Percentiles rank a stretch among this genome's conserved stretches.
These are phyloP conservation scores for Fistulina hepatica DNA, from an alignment of 1,284 basidiomycete species.

Conservation along the genomic window DNA sequence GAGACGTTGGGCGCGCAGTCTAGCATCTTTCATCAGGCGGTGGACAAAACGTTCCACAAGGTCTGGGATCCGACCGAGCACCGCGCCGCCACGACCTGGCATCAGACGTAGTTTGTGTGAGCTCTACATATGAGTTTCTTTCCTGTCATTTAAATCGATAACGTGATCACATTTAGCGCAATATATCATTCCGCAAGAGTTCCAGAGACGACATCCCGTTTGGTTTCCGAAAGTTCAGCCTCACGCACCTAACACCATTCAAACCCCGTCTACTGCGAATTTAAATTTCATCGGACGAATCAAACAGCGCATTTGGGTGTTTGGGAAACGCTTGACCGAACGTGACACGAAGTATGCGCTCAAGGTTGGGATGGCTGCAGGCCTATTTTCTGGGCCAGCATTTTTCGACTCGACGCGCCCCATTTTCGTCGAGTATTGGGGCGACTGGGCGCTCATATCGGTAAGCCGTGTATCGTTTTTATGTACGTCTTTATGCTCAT, in stretches of 20 bases:
- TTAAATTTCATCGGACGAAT: constrained; percentile 48
- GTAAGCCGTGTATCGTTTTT: constrained; percentile 30
- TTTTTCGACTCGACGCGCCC: constrained; percentile 74
- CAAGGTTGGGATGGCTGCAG: constrained; percentile 77
- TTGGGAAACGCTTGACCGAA: constrained; percentile 61
- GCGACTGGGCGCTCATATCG: constrained; percentile 93
- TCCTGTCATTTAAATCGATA: constrained; percentile 2
- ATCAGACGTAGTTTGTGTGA: constrained; percentile 28
- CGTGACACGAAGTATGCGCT: constrained; percentile 81
- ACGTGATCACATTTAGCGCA: constrained; percentile 31
- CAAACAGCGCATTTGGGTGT: constrained; percentile 64
- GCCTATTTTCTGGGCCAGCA: constrained; percentile 75
- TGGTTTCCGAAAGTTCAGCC: constrained; percentile 80
- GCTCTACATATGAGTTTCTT: constrained; percentile 16
- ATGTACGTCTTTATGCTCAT: constrained; percentile 7
- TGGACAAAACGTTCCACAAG: neutral
- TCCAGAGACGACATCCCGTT: constrained; percentile 48
- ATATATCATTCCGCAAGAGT: constrained; percentile 44
- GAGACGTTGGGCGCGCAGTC: constrained; percentile 19
- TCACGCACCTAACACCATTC: constrained; percentile 76
- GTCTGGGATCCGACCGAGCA: too few relatives aligned
- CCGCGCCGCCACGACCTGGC: constrained; percentile 4
- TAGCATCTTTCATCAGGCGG: constrained; percentile 1
- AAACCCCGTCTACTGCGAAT: constrained; percentile 57
- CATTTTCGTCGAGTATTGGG: constrained; percentile 71